Conservation (phyloP, 371 early-diverging fungal genomes). For the Syncephalastrum racemosum region DNA sequence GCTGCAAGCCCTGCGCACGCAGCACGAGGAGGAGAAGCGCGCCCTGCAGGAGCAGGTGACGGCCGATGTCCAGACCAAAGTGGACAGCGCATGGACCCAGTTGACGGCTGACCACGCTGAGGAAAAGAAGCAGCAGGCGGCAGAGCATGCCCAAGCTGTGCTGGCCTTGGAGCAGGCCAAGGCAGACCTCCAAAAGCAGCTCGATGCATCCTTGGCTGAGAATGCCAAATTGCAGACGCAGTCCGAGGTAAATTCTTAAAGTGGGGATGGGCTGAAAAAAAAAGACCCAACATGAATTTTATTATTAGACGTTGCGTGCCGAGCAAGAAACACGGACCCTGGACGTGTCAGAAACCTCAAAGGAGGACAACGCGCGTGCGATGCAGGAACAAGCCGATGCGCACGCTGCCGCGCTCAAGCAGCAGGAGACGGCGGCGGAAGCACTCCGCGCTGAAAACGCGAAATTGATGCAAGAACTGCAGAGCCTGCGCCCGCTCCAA, state of each 20-base stretch:
- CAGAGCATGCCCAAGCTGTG: slow-evolving; percentile 12
- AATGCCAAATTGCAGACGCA: slow-evolving; percentile 8
- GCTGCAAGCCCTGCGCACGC: slow-evolving; percentile 6
- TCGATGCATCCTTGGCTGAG: slow-evolving; percentile 6
- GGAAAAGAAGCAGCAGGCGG: slow-evolving; percentile 15
- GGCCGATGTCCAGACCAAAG: slow-evolving; percentile 18
- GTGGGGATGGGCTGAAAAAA: neutral
- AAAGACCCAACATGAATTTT: too few relatives aligned
- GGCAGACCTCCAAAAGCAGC: slow-evolving; percentile 8
- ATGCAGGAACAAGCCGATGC: slow-evolving; percentile 8
- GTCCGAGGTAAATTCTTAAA: slow-evolving; percentile 13
- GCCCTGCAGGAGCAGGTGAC: slow-evolving; percentile 39
- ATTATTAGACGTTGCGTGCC: too few relatives aligned
- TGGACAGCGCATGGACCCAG: slow-evolving; percentile 24
- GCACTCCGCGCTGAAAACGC: slow-evolving; percentile 11
- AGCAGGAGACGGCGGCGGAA: slow-evolving; percentile 12
- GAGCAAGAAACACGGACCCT: too few relatives aligned
- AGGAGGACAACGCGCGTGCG: slow-evolving; percentile 8
- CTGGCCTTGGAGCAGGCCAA: slow-evolving; percentile 9
- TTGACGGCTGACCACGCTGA: slow-evolving; percentile 19
- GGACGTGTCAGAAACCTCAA: neutral
- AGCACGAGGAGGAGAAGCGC: slow-evolving; percentile 14
- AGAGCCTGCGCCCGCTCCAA: neutral
- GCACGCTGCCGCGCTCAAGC: neutral
- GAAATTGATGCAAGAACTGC: neutral